Percentiles rank a stretch among this genome's conserved stretches.
These are phyloP conservation scores for Fraxinus floribunda DNA, from an alignment of 305 asterid species.

Conservation along the genomic window DNA sequence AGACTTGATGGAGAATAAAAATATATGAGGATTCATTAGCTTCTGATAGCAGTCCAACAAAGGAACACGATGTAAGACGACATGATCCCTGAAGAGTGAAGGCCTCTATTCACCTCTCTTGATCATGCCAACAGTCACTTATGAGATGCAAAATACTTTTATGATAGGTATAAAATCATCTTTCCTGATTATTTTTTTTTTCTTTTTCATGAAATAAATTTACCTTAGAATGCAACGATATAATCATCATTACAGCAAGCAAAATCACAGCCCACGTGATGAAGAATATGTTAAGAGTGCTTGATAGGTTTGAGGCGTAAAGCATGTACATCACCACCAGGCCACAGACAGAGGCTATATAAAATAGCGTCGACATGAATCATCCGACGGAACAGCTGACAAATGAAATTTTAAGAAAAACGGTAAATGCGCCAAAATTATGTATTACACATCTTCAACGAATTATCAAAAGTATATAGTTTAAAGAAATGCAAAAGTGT, in stretches of 20 bases:
- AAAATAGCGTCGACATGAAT: constrained; percentile 78
- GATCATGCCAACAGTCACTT: constrained; percentile 19
- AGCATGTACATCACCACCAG: constrained; percentile 53
- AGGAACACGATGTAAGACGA: constrained; percentile 88
- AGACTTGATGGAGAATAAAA: neutral
- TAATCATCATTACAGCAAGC: constrained; percentile 76
- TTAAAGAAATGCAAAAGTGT: neutral
- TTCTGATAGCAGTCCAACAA: constrained; percentile 91
- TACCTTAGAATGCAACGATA: constrained; percentile 88
- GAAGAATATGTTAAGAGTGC: constrained; percentile 88
- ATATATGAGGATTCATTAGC: constrained; percentile 35
- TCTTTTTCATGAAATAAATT: neutral
- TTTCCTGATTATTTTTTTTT: neutral
- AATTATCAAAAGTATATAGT: neutral
- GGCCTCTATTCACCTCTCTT: constrained; percentile 84
- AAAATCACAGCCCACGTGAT: constrained; percentile 84
- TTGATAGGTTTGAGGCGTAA: constrained; percentile 61
- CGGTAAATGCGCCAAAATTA: neutral
- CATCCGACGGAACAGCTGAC: constrained; percentile 74
- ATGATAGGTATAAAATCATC: neutral
- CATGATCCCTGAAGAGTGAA: constrained; percentile 90
- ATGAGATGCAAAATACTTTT: neutral
- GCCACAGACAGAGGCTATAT: constrained; percentile 62
- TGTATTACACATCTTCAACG: neutral
- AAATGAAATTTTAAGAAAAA: neutral